Evolutionary conservation across 495 filamentous ascomycete species (phyloP).

Genomic region (Trichoderma reesei): DNA sequence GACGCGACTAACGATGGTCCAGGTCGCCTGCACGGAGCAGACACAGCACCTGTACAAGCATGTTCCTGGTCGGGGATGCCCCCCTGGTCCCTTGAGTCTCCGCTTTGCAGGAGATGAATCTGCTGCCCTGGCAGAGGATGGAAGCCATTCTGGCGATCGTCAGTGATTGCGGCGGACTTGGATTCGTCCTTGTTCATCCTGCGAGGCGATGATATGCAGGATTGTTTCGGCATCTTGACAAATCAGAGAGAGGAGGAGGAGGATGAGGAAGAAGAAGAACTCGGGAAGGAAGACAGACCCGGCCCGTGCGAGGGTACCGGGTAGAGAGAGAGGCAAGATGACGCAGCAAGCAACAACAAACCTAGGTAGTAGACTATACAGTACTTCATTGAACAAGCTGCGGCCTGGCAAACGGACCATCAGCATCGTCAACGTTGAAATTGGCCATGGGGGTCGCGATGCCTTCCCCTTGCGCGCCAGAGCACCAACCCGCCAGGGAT

Average conservation of each 20-base stretch:
- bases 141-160: background rate
- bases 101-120: background rate
- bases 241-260: background rate
- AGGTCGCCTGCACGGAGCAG: background rate
- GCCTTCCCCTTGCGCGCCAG: background rate
- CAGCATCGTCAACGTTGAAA: background rate
- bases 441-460: background rate
- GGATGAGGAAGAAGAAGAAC: background rate
- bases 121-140: background rate
- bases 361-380: background rate
- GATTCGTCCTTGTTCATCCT: too few relatives aligned
- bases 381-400: background rate
- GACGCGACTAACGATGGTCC: background rate
- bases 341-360: background rate
- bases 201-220: background rate
- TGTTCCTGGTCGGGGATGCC: background rate
- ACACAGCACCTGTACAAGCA: background rate
- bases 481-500: too few relatives aligned
- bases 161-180: background rate
- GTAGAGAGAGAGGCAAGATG: too few relatives aligned
- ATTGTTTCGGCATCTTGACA: background rate
- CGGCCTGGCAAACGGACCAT: background rate
- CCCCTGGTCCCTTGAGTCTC: background rate
- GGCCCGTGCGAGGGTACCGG: too few relatives aligned
- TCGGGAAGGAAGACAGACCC: too few relatives aligned